Evolutionary conservation across 352 stramenopile species (phyloP).

Genomic region (Chrysophaeum taylorii): DNA sequence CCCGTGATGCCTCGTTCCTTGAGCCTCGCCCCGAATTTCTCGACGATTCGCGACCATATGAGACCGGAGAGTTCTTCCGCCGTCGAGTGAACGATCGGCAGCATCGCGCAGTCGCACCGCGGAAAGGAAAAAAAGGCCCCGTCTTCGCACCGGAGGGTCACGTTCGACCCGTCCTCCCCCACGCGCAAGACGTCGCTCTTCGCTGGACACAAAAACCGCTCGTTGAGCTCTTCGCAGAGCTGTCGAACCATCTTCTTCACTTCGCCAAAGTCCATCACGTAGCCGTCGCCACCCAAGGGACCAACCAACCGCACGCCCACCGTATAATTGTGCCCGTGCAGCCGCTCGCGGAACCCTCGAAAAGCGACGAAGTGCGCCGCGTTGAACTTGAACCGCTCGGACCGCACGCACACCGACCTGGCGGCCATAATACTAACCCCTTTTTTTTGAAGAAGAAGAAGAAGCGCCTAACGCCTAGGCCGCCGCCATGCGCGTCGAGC

Average conservation of each 20-base stretch:
- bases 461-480: no score
- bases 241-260: constrained; percentile 86
- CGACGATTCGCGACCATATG: constrained; percentile 50
- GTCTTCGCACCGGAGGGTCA: constrained; percentile 83
- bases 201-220: constrained; percentile 90
- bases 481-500: no score
- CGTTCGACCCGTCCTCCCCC: constrained; percentile 65
- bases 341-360: constrained; percentile 77
- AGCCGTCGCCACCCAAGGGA: constrained; percentile 75
- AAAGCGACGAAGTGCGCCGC: constrained; percentile 67
- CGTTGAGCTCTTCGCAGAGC: constrained; percentile 91
- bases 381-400: constrained; percentile 72
- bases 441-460: no score
- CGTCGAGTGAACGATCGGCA: constrained; percentile 92
- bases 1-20: constrained; percentile 38
- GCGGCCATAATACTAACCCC: no score
- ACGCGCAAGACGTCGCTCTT: constrained; percentile 79
- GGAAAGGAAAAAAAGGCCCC: constrained; percentile 86
- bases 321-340: constrained; percentile 95
- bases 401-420: constrained; percentile 50
- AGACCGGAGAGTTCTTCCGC: constrained; percentile 90
- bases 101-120: constrained; percentile 77
- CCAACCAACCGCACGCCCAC: constrained; percentile 66
- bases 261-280: constrained; percentile 93
- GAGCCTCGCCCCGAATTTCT: constrained; percentile 41